Base-by-base conservation (phyloP, 2,329 filamentous ascomycete genomes). In the Aureobasidium leucospermi region DNA sequence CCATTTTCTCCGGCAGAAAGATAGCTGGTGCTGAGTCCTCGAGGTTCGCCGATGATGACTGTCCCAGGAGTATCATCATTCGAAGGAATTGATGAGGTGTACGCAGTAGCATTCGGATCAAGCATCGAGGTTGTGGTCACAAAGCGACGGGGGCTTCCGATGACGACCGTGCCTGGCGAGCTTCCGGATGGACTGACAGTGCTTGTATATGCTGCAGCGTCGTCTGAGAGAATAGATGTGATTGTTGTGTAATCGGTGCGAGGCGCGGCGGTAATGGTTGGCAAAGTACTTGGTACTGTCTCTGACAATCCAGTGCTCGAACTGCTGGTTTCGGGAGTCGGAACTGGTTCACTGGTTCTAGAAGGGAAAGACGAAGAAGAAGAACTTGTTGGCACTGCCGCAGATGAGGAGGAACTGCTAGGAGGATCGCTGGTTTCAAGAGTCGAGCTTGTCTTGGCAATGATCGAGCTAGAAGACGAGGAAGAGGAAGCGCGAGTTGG, bases 111-210 rank as follows among this genome's bases (percentile, higher is more conserved):
- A 23, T 15, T 28, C 8, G 51, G 38, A 9, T 29, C 36, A 10
- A 55, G 51, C 36, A 42, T 42, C 16, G 51, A 55, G 7, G 51
- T 55, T 5, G 51, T 32, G 9, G 51, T 55, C 39, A 43, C 51
- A 32, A 42, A 51, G 4, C n/a, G 48, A 28, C 34, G 32, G 23
- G 31, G 4, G 4, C 32, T 39, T 23, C 48, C 32, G 19, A 43
- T n/a, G n/a, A 55, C 15, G 8, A 55, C 4, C 9, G 51, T 55
- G 19, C 51, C 51, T 16, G 23, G 36, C 6, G 38, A 31, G 15
- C 16, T 23, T 19, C 36, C 51, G 9, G 51, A 55, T n/a, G 51
- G 51, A 13, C 6, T 16, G 15, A 55, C 28, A 32, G 38, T 55
- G 16, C 38, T 55, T 31, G 51, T 55, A 13, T 55, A 55, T 32